Evolutionary conservation across 805 yeast species (phyloP), one percentile per base, ranked within the genome.

Genomic region (Yarrowia keelungensis): DNA sequence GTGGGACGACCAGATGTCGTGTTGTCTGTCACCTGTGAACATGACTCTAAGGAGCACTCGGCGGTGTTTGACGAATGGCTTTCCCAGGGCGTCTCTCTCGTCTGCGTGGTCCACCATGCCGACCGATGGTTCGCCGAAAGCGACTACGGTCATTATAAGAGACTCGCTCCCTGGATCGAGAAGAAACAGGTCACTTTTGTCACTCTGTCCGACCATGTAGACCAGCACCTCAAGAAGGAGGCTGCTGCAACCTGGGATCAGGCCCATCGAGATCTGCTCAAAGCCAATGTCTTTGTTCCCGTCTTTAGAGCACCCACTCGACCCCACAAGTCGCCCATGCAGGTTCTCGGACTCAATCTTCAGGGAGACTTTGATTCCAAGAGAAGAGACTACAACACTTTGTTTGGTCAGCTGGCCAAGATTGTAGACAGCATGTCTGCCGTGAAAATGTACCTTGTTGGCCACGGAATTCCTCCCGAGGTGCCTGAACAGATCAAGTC

Each of bases 321-420:
- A 14, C 65, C 65, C n/a, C 65, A 59, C 51, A 59, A 59, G 51
- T 43, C 65, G 14, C 65, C 65, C 35, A 59, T 59, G 65, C 14
- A 43, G 35, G 16, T 14, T 2, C 65, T 59, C 14, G 65, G 65
- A 2, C 65, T 59, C 51, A 59, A 59, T 15, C 51, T 62, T 16
- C 67, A 62, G 32, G 67, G 67, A 19, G 56, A 62, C 26, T 62
- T 47, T 22, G 67, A 62, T 12, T 10, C 54, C 38, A 47, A 47
- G 22, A 16, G 67, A 39, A 56, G 67, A 22, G 67, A 62, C 38
- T 62, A 62, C 47, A 38, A 62, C 38, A 10, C 47, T 3, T n/a
- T 62, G 12, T 47, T 62, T 15, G 5, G 39, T 5, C 45, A 62
- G 26, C 67, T 62, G 1, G 26, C 26, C 3, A 39, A 47, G 46